phyloP scores from a whole-genome alignment of 495 filamentous ascomycete genomes.

The Daldinia grandis region DNA sequence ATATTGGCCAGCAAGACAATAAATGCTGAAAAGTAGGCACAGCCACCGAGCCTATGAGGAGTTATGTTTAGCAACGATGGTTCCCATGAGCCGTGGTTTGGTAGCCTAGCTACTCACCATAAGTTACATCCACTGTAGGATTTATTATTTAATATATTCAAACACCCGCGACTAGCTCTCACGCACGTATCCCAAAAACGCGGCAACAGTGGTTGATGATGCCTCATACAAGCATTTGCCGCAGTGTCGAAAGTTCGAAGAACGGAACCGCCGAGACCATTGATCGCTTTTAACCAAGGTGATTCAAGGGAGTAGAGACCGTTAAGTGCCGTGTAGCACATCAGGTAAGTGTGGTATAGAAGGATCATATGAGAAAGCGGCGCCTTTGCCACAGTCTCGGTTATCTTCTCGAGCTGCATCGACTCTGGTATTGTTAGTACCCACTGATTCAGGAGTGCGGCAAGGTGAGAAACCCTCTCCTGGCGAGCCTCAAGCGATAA shows the following conservation, averaged over 20 bases:
- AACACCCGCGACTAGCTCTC: conserved; percentile 35
- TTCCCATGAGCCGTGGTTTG: background rate
- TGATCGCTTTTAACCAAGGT: conserved; percentile 39
- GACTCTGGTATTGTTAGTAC: conserved; percentile 37
- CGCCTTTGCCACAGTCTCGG: conserved; percentile 24
- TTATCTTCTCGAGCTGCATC: conserved; percentile 34
- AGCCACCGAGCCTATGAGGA: conserved; percentile 38
- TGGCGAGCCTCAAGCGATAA: conserved; percentile 30
- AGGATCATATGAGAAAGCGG: conserved; percentile 38
- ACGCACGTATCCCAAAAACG: conserved; percentile 40
- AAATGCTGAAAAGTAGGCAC: conserved; percentile 44
- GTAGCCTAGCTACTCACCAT: conserved; percentile 41
- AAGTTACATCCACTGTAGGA: conserved; percentile 36
- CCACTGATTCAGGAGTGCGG: conserved; percentile 40
- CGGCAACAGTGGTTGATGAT: conserved; percentile 32
- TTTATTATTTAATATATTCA: conserved; percentile 28
- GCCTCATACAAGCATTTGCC: conserved; percentile 18
- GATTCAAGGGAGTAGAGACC: conserved; percentile 42
- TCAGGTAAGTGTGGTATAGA: conserved; percentile 41
- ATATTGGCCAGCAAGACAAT: conserved; percentile 45
- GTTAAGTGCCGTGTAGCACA: conserved; percentile 38
- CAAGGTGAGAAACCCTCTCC: conserved; percentile 31
- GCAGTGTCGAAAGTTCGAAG: conserved; percentile 22
- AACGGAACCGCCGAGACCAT: conserved; percentile 5
- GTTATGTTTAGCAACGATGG: conserved; percentile 2